These are phyloP conservation scores for Azolla pinnata DNA, from an alignment of 75 land plant species.

Conservation along the genomic window DNA sequence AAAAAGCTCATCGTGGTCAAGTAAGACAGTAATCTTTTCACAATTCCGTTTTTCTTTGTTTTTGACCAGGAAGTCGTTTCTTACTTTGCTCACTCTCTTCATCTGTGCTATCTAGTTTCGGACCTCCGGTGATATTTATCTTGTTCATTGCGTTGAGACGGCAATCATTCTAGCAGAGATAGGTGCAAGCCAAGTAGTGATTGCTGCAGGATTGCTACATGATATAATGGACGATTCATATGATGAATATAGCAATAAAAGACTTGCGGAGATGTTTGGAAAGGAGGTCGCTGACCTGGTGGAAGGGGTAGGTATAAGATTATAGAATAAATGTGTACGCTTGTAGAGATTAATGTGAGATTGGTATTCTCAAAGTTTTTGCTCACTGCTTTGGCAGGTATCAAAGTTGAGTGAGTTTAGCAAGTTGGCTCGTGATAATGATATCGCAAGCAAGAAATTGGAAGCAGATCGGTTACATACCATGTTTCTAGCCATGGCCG, in stretches of 20 bases:
- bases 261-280: slow-evolving; percentile 56
- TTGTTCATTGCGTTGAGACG: slow-evolving; percentile 91
- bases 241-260: slow-evolving; percentile 37
- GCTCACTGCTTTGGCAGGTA: slow-evolving; percentile 34
- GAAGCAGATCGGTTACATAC: slow-evolving; percentile 93
- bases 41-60: too few relatives aligned
- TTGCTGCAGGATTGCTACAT: slow-evolving; percentile 93
- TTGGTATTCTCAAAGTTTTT: background rate
- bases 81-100: background rate
- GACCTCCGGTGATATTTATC: slow-evolving; percentile 79
- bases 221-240: slow-evolving; percentile 83
- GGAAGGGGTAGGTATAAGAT: slow-evolving; percentile 49
- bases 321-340: background rate
- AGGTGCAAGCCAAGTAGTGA: slow-evolving; percentile 79
- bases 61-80: background rate
- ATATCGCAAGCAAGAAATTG: slow-evolving; percentile 55
- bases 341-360: background rate
- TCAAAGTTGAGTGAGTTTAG: slow-evolving; percentile 85
- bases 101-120: slow-evolving; percentile 45
- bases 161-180: slow-evolving; percentile 59
- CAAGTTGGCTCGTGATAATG: slow-evolving; percentile 88
- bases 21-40: too few relatives aligned
- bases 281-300: slow-evolving; percentile 79
- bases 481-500: slow-evolving; percentile 97
- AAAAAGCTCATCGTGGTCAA: slow-evolving; percentile 79